phyloP scores from a whole-genome alignment of 805 yeast genomes.

The Kodamaea lidongshanica region DNA sequence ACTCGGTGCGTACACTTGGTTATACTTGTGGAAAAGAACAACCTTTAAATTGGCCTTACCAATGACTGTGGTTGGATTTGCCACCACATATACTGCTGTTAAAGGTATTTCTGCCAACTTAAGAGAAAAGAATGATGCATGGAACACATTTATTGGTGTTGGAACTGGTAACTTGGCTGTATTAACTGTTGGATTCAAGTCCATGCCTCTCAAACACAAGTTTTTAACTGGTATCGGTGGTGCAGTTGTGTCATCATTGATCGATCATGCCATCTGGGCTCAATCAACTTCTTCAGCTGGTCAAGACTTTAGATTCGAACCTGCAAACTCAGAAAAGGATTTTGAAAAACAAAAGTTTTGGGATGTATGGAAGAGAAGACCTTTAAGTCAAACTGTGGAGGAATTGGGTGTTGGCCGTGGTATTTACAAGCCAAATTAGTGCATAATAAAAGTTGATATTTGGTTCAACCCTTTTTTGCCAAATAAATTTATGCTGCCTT shows the following conservation, averaged over 20 bases:
- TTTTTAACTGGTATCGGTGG: constrained; percentile 36
- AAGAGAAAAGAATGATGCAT: constrained; percentile 56
- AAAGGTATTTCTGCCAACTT: constrained; percentile 49
- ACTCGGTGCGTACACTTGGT: constrained; percentile 44
- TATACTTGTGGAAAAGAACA: constrained; percentile 39
- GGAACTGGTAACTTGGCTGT: constrained; percentile 43
- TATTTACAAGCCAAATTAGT: constrained; percentile 30
- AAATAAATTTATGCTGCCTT: too few relatives aligned
- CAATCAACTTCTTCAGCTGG: constrained; percentile 37
- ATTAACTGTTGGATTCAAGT: constrained; percentile 39
- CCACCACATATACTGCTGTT: constrained; percentile 47
- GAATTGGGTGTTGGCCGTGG: constrained; percentile 68
- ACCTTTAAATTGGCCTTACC: constrained; percentile 38
- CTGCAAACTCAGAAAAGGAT: constrained; percentile 34
- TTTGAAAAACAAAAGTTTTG: constrained; percentile 52
- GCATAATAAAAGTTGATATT: too few relatives aligned
- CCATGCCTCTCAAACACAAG: constrained; percentile 38
- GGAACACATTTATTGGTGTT: constrained; percentile 62
- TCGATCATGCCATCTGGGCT: constrained; percentile 37
- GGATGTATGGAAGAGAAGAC: constrained; percentile 77
- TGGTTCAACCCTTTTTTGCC: too few relatives aligned
- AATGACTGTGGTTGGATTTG: constrained; percentile 35
- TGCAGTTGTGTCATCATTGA: constrained; percentile 31
- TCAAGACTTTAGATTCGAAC: constrained; percentile 30
- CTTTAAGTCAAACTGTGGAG: constrained; percentile 71